Conservation (phyloP, 352 stramenopile species). For the Phytophthora pistaciae region DNA sequence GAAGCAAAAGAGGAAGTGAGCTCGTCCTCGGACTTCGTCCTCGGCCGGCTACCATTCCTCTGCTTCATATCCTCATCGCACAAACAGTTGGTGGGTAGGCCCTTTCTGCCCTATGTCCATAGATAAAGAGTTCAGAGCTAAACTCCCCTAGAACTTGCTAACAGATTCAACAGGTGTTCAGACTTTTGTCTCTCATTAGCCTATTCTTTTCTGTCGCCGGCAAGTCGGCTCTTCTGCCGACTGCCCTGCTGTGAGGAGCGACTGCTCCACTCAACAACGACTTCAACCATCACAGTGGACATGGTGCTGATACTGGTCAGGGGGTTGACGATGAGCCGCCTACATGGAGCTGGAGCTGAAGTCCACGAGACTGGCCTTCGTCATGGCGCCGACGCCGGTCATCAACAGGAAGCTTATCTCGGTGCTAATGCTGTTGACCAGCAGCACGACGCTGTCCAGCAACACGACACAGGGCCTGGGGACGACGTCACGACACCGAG, state of each 20-base stretch:
- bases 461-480: too few species aligned
- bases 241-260: background rate
- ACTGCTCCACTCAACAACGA: background rate
- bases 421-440: too few species aligned
- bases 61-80: slow-evolving; percentile 3
- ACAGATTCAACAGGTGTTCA: background rate
- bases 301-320: too few species aligned
- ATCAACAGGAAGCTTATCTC: too few species aligned
- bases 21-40: slow-evolving; percentile 8
- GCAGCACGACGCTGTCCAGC: too few species aligned
- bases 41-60: background rate
- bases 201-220: background rate
- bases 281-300: too few species aligned
- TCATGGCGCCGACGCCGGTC: too few species aligned
- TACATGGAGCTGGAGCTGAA: too few species aligned
- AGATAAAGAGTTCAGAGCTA: background rate
- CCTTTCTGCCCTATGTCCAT: background rate
- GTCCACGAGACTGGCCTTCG: too few species aligned
- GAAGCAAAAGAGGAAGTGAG: slow-evolving; percentile 12
- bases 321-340: too few species aligned
- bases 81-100: background rate
- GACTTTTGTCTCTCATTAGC: background rate
- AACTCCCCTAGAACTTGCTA: background rate
- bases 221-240: background rate
- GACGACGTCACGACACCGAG: too few species aligned